Evolutionary conservation across 1,284 basidiomycete genomes (phyloP), one percentile per base, ranked within the genome.

Genomic region (Neolentinus lepideus): DNA sequence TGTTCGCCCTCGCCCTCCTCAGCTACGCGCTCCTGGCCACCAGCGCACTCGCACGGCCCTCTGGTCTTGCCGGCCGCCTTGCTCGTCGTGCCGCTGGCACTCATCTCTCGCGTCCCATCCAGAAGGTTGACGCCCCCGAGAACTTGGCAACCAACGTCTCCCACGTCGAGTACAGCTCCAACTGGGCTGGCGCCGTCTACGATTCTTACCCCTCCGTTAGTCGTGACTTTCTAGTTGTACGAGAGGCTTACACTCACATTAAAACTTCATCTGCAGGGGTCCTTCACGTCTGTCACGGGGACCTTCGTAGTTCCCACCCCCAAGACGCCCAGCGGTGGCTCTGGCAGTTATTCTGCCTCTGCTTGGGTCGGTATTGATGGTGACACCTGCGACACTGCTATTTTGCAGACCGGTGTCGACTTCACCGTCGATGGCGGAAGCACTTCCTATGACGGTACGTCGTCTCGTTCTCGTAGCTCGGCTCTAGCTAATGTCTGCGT

Each of bases 221-320:
- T 58, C 11, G 11, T 16, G 14, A 29, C 8, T 9, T 3, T 29
- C 16, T 25, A 9, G 25, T 24, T 43, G 19, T 43, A 4, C 2
- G 14, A 36, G 9, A 10, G 33, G 4, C 6, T 24, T 35, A 19
- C 50, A 8, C 31, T 51, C 36, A 25, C 24, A 51, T 43, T 26
- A 22, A 6, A 16, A 33, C 21, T 26, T 35, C 29, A 19, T 52
- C 43, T 57, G 16, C 43, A 68, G 67, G 60, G 58, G 36, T 63
- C 63, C 1, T 67, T 57, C 64, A 67, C 62, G 59, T 58, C 64
- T 25, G 66, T 66, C 11, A 66, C 64, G 27, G 68, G 66, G 8
- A 69, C 66, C 2, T 71, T 71, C 62, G 63, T 62, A 52, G 64
- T 67, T 35, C 66, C 66, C 53, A 66, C 62, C 12, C 64, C 65